Percentiles rank a stretch among this genome's conserved stretches.
Conservation (phyloP, 805 yeast species). For the Teunomyces stri region DNA sequence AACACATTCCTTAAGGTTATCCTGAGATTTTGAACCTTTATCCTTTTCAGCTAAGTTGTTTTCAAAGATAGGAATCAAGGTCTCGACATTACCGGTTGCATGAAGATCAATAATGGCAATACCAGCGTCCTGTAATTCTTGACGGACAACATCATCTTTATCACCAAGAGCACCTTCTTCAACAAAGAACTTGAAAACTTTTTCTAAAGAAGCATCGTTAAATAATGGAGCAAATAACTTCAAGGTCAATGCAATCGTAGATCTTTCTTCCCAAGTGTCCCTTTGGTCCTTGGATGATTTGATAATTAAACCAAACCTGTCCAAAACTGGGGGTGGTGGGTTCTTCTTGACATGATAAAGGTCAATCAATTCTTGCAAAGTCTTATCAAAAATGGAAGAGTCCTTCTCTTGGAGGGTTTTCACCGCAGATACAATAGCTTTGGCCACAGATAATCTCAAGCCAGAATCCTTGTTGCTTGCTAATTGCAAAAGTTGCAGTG, state of each 20-base stretch:
- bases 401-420: slow-evolving; percentile 25
- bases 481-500: slow-evolving; percentile 46
- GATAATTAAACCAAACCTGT: slow-evolving; percentile 75
- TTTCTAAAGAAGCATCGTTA: slow-evolving; percentile 41
- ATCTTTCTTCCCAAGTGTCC: slow-evolving; percentile 83
- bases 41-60: slow-evolving; percentile 52
- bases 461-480: slow-evolving; percentile 60
- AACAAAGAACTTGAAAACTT: slow-evolving; percentile 62
- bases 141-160: slow-evolving; percentile 65
- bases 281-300: slow-evolving; percentile 57
- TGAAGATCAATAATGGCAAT: slow-evolving; percentile 62
- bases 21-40: slow-evolving; percentile 48
- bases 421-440: slow-evolving; percentile 62
- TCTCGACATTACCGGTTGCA: slow-evolving; percentile 68
- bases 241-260: slow-evolving; percentile 74
- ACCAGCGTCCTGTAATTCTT: slow-evolving; percentile 89
- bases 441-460: slow-evolving; percentile 69
- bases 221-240: slow-evolving; percentile 54
- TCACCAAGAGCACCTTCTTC: slow-evolving; percentile 71
- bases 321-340: slow-evolving; percentile 76
- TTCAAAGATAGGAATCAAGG: slow-evolving; percentile 80
- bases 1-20: slow-evolving; percentile 69
- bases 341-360: slow-evolving; percentile 59
- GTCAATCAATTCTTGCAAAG: slow-evolving; percentile 47
- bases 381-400: slow-evolving; percentile 22